These are phyloP conservation scores for Hypoxylon sp. DNA, from an alignment of 2,329 filamentous ascomycete genomes.

Conservation along the genomic window DNA sequence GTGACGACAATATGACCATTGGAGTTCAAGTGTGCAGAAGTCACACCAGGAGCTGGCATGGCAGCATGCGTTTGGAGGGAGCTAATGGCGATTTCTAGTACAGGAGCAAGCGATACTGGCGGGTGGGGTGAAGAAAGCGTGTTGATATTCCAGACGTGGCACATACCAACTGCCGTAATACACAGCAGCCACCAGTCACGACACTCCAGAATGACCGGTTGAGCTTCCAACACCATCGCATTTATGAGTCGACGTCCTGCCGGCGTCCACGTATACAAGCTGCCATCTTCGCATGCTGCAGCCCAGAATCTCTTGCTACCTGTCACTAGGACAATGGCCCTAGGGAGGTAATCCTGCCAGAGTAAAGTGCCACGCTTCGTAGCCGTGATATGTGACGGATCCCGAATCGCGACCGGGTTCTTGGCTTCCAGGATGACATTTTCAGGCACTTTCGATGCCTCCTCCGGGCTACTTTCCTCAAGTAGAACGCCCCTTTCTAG, in stretches of 20 bases:
- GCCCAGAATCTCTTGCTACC: constrained; percentile 94
- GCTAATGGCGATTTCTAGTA: constrained; percentile 88
- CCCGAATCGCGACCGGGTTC: constrained; percentile 82
- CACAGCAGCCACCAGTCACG: constrained; percentile 91
- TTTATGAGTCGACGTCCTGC: constrained; percentile 89
- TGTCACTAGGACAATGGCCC: constrained; percentile 88
- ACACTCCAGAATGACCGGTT: constrained; percentile 94
- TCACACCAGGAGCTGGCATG: constrained; percentile 85
- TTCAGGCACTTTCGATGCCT: constrained; percentile 74
- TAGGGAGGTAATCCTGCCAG: constrained; percentile 95
- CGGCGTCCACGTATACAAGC: constrained; percentile 91
- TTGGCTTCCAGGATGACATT: constrained; percentile 89
- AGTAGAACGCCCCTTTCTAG: constrained; percentile 77
- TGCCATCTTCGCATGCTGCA: constrained; percentile 93
- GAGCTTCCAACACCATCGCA: constrained; percentile 88
- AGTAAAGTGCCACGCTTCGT: constrained; percentile 84
- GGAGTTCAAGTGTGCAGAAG: constrained; percentile 91
- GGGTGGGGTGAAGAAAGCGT: constrained; percentile 88
- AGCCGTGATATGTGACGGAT: constrained; percentile 87
- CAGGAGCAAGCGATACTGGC: constrained; percentile 88
- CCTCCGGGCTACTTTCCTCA: constrained; percentile 68
- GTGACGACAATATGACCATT: constrained; percentile 90
- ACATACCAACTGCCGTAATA: constrained; percentile 89
- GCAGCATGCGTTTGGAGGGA: constrained; percentile 82
- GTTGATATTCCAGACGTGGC: constrained; percentile 93